Evolutionary conservation across 495 filamentous ascomycete species (phyloP).

Genomic region (Lichenothelia convexa): DNA sequence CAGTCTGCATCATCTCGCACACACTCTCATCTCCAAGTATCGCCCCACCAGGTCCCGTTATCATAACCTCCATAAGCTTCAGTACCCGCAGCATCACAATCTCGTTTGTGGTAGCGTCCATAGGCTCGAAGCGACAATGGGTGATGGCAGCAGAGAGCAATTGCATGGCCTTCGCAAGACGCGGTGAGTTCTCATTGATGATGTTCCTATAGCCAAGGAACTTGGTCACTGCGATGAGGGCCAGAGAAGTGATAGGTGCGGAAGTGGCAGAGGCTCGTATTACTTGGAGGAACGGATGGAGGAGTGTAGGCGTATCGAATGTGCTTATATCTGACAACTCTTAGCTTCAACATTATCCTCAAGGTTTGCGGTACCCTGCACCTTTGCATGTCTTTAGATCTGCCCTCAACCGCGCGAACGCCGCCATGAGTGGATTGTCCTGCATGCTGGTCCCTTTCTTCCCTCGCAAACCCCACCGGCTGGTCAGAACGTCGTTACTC

Average conservation of each 20-base stretch:
- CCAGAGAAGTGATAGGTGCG: conserved; percentile 86
- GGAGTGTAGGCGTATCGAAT: conserved; percentile 76
- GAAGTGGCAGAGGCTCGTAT: conserved; percentile 93
- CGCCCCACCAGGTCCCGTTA: conserved; percentile 79
- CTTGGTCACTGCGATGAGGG: conserved; percentile 88
- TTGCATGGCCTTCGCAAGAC: conserved; percentile 83
- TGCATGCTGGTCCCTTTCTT: conserved; percentile 98
- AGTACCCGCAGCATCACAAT: conserved; percentile 85
- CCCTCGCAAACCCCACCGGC: conserved; percentile 75
- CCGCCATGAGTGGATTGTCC: conserved; percentile 92
- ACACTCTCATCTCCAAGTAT: conserved; percentile 85
- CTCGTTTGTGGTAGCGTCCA: conserved; percentile 84
- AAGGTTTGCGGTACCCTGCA: too few species aligned
- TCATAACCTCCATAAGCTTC: conserved; percentile 95
- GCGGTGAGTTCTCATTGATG: conserved; percentile 61
- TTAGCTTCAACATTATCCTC: too few species aligned
- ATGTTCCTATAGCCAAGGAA: conserved; percentile 94
- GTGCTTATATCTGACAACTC: conserved; percentile 53
- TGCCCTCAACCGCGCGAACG: conserved; percentile 73
- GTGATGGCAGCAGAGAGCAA: conserved; percentile 86
- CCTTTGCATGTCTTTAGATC: conserved; percentile 84
- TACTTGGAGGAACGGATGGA: conserved; percentile 93
- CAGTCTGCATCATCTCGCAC: conserved; percentile 99
- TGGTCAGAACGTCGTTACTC: conserved; percentile 35
- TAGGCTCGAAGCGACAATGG: conserved; percentile 94